A percentile compares a stretch with the other conserved stretches of the same genome.
phyloP scores from a whole-genome alignment of 257 asterid species.

The Nicotiana obtusifolia region DNA sequence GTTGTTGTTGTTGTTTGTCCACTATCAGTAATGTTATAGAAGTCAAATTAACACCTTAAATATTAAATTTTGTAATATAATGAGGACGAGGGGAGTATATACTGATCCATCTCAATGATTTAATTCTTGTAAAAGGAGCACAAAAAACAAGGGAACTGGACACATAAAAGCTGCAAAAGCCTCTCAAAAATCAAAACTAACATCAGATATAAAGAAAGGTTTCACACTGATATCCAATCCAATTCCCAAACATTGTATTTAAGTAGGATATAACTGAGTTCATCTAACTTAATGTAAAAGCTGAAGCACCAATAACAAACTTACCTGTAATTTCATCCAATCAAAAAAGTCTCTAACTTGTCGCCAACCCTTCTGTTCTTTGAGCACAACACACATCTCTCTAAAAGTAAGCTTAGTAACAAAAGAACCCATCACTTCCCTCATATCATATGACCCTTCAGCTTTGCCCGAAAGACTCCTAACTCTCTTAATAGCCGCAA shows the following conservation, averaged over 20 bases:
- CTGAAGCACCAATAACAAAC: background rate
- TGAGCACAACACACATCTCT: conserved; percentile 91
- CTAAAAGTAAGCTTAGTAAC: conserved; percentile 80
- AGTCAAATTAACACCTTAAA: background rate
- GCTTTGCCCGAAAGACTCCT: conserved; percentile 61
- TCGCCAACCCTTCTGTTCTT: conserved; percentile 90
- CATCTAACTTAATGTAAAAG: background rate
- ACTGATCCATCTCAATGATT: background rate
- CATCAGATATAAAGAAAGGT: background rate
- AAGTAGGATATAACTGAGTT: background rate
- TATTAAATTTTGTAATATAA: background rate
- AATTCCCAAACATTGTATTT: background rate
- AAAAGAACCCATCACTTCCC: conserved; percentile 76
- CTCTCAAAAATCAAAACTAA: background rate
- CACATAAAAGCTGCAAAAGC: background rate
- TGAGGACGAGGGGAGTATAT: background rate
- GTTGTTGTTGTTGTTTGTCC: background rate
- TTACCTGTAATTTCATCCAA: conserved; percentile 98
- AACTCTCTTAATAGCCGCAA: conserved; percentile 83
- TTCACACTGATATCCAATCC: background rate
- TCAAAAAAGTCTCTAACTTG: conserved; percentile 82
- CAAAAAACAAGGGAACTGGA: background rate
- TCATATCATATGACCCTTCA: conserved; percentile 66
- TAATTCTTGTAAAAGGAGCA: background rate
- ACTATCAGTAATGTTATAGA: background rate